Conservation (phyloP, 768 basidiomycete genomes). For the Rubroboletus satanas region DNA sequence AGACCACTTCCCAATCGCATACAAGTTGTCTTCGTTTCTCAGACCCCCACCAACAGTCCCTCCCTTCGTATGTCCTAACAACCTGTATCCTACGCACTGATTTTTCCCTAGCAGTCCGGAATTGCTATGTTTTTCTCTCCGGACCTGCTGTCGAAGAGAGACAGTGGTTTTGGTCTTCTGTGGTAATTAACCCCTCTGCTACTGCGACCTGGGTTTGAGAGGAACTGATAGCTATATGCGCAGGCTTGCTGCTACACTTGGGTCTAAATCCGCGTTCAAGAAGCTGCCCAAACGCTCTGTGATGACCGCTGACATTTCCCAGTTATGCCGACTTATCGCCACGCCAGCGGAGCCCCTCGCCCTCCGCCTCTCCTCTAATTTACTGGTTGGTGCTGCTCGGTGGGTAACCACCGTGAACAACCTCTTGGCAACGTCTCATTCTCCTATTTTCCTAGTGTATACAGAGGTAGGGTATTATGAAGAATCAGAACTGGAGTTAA, state of each 20-base stretch:
- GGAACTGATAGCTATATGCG: slow-evolving; percentile 10
- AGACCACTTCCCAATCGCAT: not conserved
- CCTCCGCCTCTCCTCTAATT: slow-evolving; percentile 78
- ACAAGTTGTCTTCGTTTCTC: slow-evolving; percentile 1
- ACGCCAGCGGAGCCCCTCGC: slow-evolving; percentile 86
- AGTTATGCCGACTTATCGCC: slow-evolving; percentile 76
- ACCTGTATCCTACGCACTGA: not conserved
- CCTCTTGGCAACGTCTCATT: not conserved
- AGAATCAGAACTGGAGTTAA: not conserved
- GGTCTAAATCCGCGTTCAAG: slow-evolving; percentile 81
- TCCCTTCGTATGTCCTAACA: slow-evolving; percentile 5
- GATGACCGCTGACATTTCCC: slow-evolving; percentile 76
- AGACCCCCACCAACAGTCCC: not conserved
- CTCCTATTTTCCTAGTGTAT: slow-evolving; percentile 34
- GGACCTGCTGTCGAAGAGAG: slow-evolving; percentile 74
- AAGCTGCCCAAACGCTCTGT: slow-evolving; percentile 81
- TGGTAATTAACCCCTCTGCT: slow-evolving; percentile 46
- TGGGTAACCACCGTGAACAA: slow-evolving; percentile 32
- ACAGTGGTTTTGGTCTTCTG: slow-evolving; percentile 86
- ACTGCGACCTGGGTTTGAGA: not conserved
- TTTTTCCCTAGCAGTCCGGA: not conserved
- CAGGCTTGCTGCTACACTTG: slow-evolving; percentile 90
- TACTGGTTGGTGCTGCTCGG: slow-evolving; percentile 89
- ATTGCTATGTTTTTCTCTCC: slow-evolving; percentile 78
- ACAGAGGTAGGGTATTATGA: slow-evolving; percentile 38